Evolutionary conservation across 192 early-diverging fungal species (phyloP).

Genomic region (Dissophora globulifera): DNA sequence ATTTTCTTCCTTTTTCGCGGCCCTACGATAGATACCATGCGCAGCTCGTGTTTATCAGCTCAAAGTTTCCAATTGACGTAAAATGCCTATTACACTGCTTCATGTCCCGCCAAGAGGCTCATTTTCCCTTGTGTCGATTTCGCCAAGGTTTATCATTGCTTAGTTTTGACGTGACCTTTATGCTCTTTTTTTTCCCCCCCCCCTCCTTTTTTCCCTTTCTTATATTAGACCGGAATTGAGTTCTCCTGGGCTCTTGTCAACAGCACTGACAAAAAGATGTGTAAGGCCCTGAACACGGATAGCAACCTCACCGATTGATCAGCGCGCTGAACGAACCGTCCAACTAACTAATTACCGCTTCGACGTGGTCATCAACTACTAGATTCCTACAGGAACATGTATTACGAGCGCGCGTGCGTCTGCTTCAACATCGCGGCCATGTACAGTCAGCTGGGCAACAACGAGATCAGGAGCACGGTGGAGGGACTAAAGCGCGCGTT

Average conservation of each 20-base stretch:
- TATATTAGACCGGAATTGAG: conserved; percentile 66
- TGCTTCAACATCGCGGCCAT: conserved; percentile 89
- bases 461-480: conserved; percentile 72
- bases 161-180: too few relatives aligned
- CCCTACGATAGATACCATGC: conserved; percentile 78
- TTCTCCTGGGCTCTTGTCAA: conserved; percentile 80
- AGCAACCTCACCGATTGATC: too few relatives aligned
- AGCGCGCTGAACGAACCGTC: too few relatives aligned
- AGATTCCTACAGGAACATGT: conserved; percentile 76
- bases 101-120: too few relatives aligned
- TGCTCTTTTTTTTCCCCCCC: too few relatives aligned
- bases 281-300: conserved; percentile 43
- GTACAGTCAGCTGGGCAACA: conserved; percentile 82
- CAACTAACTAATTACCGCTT: too few relatives aligned
- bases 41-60: conserved; percentile 83
- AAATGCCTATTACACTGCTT: too few relatives aligned
- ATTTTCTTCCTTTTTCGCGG: background rate
- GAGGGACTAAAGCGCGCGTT: conserved; percentile 85
- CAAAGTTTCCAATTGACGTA: conserved; percentile 92
- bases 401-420: conserved; percentile 86
- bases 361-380: conserved; percentile 9
- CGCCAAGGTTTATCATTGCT: too few relatives aligned
- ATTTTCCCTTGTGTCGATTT: too few relatives aligned
- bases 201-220: background rate
- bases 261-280: conserved; percentile 64